phyloP scores from a whole-genome alignment of 2,329 filamentous ascomycete species.

The Trichophyton simii region DNA sequence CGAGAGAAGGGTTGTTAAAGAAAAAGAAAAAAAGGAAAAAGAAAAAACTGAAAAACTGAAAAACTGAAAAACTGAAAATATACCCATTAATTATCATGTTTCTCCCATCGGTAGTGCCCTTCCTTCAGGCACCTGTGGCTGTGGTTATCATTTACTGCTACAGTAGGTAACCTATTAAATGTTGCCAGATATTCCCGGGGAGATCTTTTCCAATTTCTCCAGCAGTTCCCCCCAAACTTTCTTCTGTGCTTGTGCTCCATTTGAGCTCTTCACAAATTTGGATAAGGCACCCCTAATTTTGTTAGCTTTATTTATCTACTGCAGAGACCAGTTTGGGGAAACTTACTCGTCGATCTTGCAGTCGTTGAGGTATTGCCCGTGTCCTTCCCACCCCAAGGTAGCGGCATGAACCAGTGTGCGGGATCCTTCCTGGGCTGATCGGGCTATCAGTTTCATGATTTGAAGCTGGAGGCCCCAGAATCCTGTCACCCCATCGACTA shows the following conservation, averaged over 20 bases:
- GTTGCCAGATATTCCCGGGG: not conserved
- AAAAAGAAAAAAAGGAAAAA: too few species aligned
- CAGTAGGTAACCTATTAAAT: not conserved
- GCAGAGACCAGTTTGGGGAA: not conserved
- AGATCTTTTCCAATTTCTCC: not conserved
- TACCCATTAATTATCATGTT: not conserved
- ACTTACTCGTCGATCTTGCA: slow-evolving; percentile 2
- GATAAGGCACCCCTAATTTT: not conserved
- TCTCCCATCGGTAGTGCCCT: not conserved
- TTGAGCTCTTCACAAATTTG: not conserved
- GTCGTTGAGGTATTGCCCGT: slow-evolving; percentile 30
- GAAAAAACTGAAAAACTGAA: not conserved
- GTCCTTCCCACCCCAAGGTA: slow-evolving; percentile 23
- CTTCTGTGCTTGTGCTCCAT: not conserved
- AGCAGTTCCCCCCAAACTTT: slow-evolving; percentile 4
- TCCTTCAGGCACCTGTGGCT: not conserved
- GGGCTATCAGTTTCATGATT: slow-evolving; percentile 18
- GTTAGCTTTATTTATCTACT: not conserved
- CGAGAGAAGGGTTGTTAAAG: too few species aligned
- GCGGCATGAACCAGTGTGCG: slow-evolving; percentile 28
- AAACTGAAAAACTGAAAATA: not conserved
- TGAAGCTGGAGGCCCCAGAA: not conserved
- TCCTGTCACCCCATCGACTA: not conserved
- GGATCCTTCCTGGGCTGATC: slow-evolving; percentile 33
- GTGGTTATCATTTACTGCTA: not conserved